Percentiles rank a stretch among this genome's conserved stretches.
Evolutionary conservation across 495 filamentous ascomycete species (phyloP).

Genomic region (Penicillium lagena): DNA sequence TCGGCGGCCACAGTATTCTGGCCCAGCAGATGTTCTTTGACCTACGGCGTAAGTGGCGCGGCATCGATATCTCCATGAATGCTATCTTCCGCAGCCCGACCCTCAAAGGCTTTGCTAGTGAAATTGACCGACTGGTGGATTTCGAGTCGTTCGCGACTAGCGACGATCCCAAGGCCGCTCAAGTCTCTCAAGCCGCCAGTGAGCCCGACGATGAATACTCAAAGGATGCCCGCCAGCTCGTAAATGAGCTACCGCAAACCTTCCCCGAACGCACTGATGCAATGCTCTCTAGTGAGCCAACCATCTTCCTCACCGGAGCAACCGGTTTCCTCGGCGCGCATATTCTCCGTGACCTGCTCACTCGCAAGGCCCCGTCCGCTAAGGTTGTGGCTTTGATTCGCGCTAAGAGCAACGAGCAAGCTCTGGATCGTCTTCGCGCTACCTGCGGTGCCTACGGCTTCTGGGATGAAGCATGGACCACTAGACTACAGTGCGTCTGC

Average conservation of each 20-base stretch:
- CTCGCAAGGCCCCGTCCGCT: conserved; percentile 45
- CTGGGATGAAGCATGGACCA: conserved; percentile 67
- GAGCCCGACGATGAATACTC: conserved; percentile 56
- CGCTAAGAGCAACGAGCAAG: conserved; percentile 47
- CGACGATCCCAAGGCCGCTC: conserved; percentile 17
- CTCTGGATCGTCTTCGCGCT: conserved; percentile 40
- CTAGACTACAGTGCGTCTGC: conserved; percentile 55
- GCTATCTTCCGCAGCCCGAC: conserved; percentile 72
- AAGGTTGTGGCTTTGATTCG: conserved; percentile 78
- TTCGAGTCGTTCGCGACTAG: conserved; percentile 26
- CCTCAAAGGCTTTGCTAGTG: conserved; percentile 62
- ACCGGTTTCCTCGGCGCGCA: conserved; percentile 89
- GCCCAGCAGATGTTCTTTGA: conserved; percentile 80
- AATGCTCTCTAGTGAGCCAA: conserved; percentile 34
- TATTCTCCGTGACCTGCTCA: conserved; percentile 68
- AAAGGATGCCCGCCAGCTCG: conserved; percentile 56
- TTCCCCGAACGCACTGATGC: conserved; percentile 21
- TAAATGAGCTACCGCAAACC: conserved; percentile 37
- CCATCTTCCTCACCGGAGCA: conserved; percentile 80
- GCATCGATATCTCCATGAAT: conserved; percentile 65
- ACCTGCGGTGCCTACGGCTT: conserved; percentile 61
- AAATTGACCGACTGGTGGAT: conserved; percentile 61
- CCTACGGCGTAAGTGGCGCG: conserved; percentile 55
- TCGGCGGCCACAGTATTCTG: conserved; percentile 81
- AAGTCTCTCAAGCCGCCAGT: conserved; percentile 17